Conservation (phyloP, 2,329 filamentous ascomycete species). For the Xylaria sp. region DNA sequence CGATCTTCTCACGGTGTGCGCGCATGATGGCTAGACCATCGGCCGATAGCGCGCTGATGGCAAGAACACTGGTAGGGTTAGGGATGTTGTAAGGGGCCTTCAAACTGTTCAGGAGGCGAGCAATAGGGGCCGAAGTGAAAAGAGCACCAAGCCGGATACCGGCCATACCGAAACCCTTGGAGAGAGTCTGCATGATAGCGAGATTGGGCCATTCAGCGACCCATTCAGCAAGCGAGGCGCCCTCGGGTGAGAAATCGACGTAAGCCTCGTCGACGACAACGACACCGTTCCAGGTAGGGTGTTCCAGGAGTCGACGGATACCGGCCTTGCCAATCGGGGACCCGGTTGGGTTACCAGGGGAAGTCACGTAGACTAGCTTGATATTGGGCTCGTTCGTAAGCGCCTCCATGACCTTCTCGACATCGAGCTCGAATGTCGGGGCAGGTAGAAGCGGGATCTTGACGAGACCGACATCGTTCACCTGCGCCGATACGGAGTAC, state of each 20-base stretch:
- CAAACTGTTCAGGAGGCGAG: slow-evolving; percentile 76
- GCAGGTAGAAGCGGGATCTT: slow-evolving; percentile 74
- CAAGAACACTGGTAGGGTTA: slow-evolving; percentile 78
- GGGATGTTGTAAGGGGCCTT: slow-evolving; percentile 97
- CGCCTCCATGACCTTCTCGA: slow-evolving; percentile 59
- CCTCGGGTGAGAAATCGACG: slow-evolving; percentile 80
- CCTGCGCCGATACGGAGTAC: slow-evolving; percentile 90
- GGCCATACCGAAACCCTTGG: slow-evolving; percentile 92
- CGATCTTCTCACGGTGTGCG: slow-evolving; percentile 61
- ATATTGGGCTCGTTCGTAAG: slow-evolving; percentile 59
- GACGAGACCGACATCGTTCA: slow-evolving; percentile 85
- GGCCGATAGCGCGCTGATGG: slow-evolving; percentile 62
- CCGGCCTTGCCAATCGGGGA: slow-evolving; percentile 70
- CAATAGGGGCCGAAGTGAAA: slow-evolving; percentile 71
- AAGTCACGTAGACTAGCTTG: slow-evolving; percentile 90
- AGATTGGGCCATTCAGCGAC: slow-evolving; percentile 90
- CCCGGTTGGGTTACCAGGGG: slow-evolving; percentile 90
- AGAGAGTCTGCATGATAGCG: slow-evolving; percentile 97
- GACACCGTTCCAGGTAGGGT: slow-evolving; percentile 91
- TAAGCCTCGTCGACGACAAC: slow-evolving; percentile 95
- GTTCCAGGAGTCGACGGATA: slow-evolving; percentile 67
- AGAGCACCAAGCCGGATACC: slow-evolving; percentile 86
- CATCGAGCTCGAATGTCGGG: slow-evolving; percentile 68
- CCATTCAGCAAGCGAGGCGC: slow-evolving; percentile 81
- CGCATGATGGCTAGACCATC: slow-evolving; percentile 69